Conservation (phyloP, 129 eudicot species). For the Gnaphalium uliginosum region DNA sequence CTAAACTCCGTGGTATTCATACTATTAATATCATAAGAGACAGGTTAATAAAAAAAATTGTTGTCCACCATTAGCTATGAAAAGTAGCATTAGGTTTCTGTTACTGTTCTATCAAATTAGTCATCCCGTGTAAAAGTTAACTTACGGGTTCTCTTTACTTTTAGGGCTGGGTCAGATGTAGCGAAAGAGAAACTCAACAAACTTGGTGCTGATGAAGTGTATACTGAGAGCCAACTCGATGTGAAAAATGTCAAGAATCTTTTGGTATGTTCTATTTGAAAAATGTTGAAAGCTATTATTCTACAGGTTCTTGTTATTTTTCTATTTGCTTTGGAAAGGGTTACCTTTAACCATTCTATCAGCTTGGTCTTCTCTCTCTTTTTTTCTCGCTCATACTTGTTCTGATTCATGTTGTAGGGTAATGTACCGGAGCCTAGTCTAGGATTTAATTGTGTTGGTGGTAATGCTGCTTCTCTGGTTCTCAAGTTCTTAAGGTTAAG, state of each 20-base stretch:
- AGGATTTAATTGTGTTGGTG: constrained; percentile 98
- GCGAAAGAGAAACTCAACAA: constrained; percentile 72
- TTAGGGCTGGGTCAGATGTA: constrained; percentile 83
- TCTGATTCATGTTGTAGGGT: constrained; percentile 40
- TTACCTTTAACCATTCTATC: no score
- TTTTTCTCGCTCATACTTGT: background rate
- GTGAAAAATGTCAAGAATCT: constrained; percentile 70
- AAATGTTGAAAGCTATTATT: background rate
- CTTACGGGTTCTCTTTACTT: constrained; percentile 18
- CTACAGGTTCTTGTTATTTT: background rate
- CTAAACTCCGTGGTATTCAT: constrained; percentile 65
- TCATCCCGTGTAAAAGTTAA: background rate
- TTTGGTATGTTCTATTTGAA: constrained; percentile 46
- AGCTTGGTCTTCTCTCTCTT: no score
- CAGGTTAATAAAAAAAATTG: constrained; percentile 48
- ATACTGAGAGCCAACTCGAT: constrained; percentile 78
- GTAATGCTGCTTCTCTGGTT: constrained; percentile 90
- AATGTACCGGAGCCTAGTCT: constrained; percentile 73
- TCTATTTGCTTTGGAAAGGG: no score
- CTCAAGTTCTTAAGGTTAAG: constrained; percentile 80
- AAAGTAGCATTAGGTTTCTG: background rate
- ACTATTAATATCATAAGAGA: constrained; percentile 85
- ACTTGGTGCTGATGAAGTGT: constrained; percentile 89
- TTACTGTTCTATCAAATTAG: background rate
- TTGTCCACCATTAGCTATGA: background rate